phyloP scores from a whole-genome alignment of 1,139 yeast species.

The Ogataea hybrid region DNA sequence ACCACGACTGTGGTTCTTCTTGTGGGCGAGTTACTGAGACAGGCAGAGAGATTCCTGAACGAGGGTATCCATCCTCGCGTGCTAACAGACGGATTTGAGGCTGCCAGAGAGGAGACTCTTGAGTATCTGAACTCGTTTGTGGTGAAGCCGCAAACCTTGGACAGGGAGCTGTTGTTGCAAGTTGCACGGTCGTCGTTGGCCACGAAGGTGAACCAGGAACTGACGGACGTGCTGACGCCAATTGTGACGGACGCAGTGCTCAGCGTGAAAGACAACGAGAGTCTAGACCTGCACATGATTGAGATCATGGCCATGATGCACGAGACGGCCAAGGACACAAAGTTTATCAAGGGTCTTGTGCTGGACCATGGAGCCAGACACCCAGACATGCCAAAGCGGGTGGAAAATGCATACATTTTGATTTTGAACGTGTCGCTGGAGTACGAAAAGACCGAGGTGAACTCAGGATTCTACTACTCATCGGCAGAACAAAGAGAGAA shows the following conservation, averaged over 20 bases:
- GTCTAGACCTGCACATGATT: constrained; percentile 90
- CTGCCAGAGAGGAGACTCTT: constrained; percentile 76
- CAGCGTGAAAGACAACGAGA: constrained; percentile 57
- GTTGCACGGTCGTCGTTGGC: constrained; percentile 88
- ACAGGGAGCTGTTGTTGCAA: constrained; percentile 84
- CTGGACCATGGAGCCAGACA: constrained; percentile 99
- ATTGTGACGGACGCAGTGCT: constrained; percentile 96
- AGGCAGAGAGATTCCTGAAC: constrained; percentile 85
- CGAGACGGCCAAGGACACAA: constrained; percentile 79
- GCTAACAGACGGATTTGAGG: constrained; percentile 91
- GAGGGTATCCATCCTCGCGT: constrained; percentile 98
- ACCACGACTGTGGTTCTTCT: constrained; percentile 95
- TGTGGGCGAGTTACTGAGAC: constrained; percentile 92
- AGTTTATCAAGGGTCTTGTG: constrained; percentile 83
- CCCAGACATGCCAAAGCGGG: constrained; percentile 96
- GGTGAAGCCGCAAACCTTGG: constrained; percentile 47
- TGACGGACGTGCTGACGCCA: constrained; percentile 82
- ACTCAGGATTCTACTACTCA: constrained; percentile 93
- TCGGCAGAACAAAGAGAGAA: constrained; percentile 96
- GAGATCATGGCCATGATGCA: constrained; percentile 99
- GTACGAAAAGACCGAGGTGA: constrained; percentile 97
- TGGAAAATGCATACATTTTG: constrained; percentile 79
- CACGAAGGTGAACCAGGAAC: constrained; percentile 77
- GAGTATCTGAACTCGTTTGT: constrained; percentile 64
- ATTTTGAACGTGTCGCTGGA: constrained; percentile 93